Evolutionary conservation across 352 stramenopile species (phyloP).

Genomic region (Blastocystis sp.): DNA sequence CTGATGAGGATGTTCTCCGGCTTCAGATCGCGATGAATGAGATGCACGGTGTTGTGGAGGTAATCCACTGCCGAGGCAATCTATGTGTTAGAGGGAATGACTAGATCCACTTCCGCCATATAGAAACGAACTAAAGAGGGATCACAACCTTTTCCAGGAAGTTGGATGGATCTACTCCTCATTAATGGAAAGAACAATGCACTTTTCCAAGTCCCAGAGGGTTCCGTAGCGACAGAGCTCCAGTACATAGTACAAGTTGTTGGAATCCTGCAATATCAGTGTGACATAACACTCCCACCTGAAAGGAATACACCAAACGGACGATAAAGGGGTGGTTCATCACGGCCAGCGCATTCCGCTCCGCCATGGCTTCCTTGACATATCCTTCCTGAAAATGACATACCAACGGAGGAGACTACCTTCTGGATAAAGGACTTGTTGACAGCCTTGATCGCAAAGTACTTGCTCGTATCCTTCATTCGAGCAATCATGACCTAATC

Average conservation of each 20-base stretch:
- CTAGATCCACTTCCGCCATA: constrained; percentile 28
- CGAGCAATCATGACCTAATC: constrained; percentile 55
- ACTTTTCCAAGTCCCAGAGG: constrained; percentile 60
- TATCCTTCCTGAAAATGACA: constrained; percentile 71
- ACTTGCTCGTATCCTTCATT: constrained; percentile 66
- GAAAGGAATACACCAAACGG: constrained; percentile 72
- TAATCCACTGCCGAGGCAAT: constrained; percentile 71
- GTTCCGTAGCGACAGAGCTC: constrained; percentile 71
- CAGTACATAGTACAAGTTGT: constrained; percentile 73
- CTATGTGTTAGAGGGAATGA: neutral
- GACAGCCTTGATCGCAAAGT: constrained; percentile 72
- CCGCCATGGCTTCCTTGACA: constrained; percentile 71
- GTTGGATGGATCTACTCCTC: neutral
- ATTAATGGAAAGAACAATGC: neutral
- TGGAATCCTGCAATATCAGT: constrained; percentile 17
- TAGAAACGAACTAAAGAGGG: constrained; percentile 51
- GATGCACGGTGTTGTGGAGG: constrained; percentile 70
- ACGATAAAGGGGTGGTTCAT: constrained; percentile 72
- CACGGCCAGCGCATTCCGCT: constrained; percentile 71
- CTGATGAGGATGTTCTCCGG: constrained; percentile 73
- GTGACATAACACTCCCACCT: constrained; percentile 28
- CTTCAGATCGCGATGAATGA: constrained; percentile 73
- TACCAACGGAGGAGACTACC: neutral
- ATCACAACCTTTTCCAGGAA: constrained; percentile 47
- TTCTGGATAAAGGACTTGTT: constrained; percentile 71